Evolutionary conservation across 208 protist species (phyloP).

Genomic region (Endotrypanum monterogeii): DNA sequence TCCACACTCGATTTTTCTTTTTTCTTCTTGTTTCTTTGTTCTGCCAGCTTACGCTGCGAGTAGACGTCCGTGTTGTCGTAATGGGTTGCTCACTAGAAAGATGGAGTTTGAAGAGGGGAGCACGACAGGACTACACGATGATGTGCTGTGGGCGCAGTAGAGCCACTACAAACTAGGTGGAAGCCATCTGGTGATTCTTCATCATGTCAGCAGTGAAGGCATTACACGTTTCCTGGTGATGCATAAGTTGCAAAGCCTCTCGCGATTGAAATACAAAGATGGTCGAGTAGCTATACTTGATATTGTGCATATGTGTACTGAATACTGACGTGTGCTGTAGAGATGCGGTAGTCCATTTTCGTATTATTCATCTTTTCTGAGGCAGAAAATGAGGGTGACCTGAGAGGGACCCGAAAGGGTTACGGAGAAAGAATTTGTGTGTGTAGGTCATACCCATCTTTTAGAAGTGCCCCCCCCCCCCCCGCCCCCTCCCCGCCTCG

Average conservation of each 20-base stretch:
- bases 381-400: not conserved
- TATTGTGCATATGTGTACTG: not conserved
- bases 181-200: not conserved
- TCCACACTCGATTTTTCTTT: conserved; percentile 11
- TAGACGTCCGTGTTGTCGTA: not conserved
- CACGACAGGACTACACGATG: too few relatives aligned
- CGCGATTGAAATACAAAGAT: not conserved
- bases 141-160: too few relatives aligned
- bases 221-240: not conserved
- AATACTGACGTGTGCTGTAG: not conserved
- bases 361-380: not conserved
- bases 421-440: not conserved
- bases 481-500: not conserved
- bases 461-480: too few relatives aligned
- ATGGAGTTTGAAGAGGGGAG: not conserved
- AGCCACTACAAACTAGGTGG: not conserved
- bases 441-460: too few relatives aligned
- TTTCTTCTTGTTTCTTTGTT: conserved; percentile 14
- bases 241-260: not conserved
- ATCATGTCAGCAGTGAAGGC: not conserved
- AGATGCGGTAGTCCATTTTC: not conserved
- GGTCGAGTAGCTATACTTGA: not conserved
- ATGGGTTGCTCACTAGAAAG: not conserved
- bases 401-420: not conserved
- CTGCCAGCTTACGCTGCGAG: not conserved